Conservation (phyloP, 805 yeast genomes). For the Kodamaea kaohsiungensis region DNA sequence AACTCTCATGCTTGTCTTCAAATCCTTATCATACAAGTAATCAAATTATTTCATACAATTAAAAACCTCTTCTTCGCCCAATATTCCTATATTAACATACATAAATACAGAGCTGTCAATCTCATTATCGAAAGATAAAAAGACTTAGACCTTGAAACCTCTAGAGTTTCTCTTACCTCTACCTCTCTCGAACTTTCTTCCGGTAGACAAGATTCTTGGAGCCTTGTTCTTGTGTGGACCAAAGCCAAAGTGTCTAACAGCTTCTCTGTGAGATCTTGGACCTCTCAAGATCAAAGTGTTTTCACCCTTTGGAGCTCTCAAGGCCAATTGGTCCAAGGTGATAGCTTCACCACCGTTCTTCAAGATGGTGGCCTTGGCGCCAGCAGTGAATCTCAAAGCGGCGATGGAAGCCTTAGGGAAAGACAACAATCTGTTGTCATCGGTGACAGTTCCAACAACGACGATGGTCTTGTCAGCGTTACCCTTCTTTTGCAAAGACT, state of each 20-base stretch:
- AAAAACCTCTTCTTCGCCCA: neutral
- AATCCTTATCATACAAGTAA: neutral
- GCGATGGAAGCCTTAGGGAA: conserved; percentile 98
- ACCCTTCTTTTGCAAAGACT: conserved; percentile 79
- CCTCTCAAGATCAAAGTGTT: conserved; percentile 98
- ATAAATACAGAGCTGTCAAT: neutral
- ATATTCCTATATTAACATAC: neutral
- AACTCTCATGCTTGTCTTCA: neutral
- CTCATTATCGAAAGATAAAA: conserved; percentile 3
- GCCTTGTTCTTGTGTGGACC: conserved; percentile 99
- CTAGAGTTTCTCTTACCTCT: conserved; percentile 99
- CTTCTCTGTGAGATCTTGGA: conserved; percentile 98
- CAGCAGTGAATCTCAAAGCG: conserved; percentile 98
- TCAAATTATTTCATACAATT: neutral
- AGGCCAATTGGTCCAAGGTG: conserved; percentile 98
- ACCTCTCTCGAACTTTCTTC: conserved; percentile 99
- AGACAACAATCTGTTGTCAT: conserved; percentile 89
- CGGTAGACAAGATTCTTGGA: conserved; percentile 95
- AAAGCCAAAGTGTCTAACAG: conserved; percentile 99
- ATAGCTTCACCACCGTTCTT: conserved; percentile 99
- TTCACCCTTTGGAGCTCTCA: conserved; percentile 99
- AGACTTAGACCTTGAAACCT: conserved; percentile 98
- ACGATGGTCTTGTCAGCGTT: conserved; percentile 90
- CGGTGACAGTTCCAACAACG: conserved; percentile 99
- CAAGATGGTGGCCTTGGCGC: conserved; percentile 95